Conservation (phyloP, 2,329 filamentous ascomycete genomes). For the Monilinia fructigena region DNA sequence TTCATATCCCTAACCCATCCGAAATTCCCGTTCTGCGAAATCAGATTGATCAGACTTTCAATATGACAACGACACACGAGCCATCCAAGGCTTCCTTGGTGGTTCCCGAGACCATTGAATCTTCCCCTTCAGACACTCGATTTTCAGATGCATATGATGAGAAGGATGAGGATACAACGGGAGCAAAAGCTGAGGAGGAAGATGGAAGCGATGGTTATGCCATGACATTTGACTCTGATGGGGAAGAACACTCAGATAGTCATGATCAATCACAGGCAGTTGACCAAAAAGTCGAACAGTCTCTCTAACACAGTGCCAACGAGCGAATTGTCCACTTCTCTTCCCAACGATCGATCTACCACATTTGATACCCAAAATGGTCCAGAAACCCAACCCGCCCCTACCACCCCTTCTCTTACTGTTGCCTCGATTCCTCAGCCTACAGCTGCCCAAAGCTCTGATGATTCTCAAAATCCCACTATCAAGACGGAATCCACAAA, state of each 20-base stretch:
- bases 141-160: conserved; percentile 42
- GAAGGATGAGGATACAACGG: conserved; percentile 31
- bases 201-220: conserved; percentile 42
- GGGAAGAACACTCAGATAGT: conserved; percentile 39
- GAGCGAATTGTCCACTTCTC: conserved; percentile 27
- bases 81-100: conserved; percentile 23
- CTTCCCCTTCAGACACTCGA: conserved; percentile 36
- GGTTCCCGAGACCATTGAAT: conserved; percentile 24
- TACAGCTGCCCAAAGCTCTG: conserved; percentile 28
- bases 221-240: conserved; percentile 42
- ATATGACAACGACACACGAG: conserved; percentile 59
- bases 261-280: conserved; percentile 39
- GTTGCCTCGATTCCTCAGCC: conserved; percentile 27
- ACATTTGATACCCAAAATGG: conserved; percentile 28
- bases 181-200: conserved; percentile 28
- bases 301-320: conserved; percentile 33
- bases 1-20: conserved; percentile 65
- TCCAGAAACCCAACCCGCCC: conserved; percentile 30
- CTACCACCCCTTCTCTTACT: conserved; percentile 29
- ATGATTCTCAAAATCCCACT: conserved; percentile 25
- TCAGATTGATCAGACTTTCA: conserved; percentile 70
- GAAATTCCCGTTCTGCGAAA: conserved; percentile 69
- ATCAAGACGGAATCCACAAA: conserved; percentile 28
- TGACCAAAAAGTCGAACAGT: conserved; percentile 35
- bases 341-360: conserved; percentile 28